Conservation (phyloP, 345 rosid genomes). For the Zanthoxylum bungeanum region DNA sequence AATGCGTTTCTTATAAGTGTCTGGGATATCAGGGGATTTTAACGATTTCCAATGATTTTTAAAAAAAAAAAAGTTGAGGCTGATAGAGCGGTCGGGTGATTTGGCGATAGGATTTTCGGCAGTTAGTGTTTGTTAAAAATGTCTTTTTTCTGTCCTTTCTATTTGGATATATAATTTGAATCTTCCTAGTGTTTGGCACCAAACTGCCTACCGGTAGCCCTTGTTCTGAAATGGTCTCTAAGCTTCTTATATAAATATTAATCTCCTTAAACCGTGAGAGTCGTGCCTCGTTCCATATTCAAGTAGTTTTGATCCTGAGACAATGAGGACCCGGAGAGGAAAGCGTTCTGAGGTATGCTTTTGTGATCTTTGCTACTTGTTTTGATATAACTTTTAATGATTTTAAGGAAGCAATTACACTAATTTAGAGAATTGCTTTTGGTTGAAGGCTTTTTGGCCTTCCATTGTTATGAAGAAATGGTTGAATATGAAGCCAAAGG, state of each 20-base stretch:
- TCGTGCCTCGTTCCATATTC: too few relatives aligned
- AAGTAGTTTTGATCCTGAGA: conserved; percentile 14
- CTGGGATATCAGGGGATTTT: too few relatives aligned
- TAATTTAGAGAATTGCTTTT: conserved; percentile 14
- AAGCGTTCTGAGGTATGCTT: conserved; percentile 69
- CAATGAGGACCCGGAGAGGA: conserved; percentile 60
- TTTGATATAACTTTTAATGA: background rate
- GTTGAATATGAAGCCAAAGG: conserved; percentile 84
- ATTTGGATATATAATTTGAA: conserved; percentile 31
- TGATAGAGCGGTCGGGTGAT: too few relatives aligned
- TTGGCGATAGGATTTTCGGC: too few relatives aligned
- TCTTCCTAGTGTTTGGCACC: conserved; percentile 44
- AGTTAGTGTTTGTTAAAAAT: conserved; percentile 37
- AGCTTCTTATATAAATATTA: conserved; percentile 35
- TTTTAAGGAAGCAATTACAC: background rate
- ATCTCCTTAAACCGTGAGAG: conserved; percentile 25
- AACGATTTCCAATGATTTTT: too few relatives aligned
- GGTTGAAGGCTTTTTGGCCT: conserved; percentile 80
- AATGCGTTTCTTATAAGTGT: too few relatives aligned
- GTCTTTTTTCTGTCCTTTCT: conserved; percentile 51
- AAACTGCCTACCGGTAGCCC: conserved; percentile 20
- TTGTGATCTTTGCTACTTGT: conserved; percentile 4
- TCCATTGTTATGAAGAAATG: conserved; percentile 97
- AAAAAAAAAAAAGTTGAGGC: conserved; percentile 74
- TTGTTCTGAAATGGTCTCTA: conserved; percentile 14